Evolutionary conservation across 805 yeast genomes (phyloP), one percentile per base, ranked within the genome.

Genomic region (Metschnikowia sp.): DNA sequence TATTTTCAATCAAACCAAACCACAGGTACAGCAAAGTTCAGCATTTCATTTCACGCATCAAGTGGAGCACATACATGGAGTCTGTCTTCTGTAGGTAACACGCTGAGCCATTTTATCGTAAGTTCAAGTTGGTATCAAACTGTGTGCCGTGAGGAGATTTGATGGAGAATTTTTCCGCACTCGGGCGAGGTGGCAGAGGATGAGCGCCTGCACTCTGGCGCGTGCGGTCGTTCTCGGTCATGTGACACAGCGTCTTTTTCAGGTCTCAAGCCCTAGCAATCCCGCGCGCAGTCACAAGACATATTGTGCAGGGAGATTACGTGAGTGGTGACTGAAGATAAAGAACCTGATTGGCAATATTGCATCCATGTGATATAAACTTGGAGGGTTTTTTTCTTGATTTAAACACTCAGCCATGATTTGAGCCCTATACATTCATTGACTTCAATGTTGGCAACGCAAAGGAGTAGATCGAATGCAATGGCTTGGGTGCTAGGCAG

Each of bases 61-160:
- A 33, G n/a, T 29, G 33, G 32, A 32, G 57, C 51, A 70, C 75
- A 70, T 70, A 70, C 75, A 59, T 54, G 62, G 62, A 53, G 60
- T 59, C 49, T 58, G 58, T 57, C 61, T 59, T 59, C 62, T 59
- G 59, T 56, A 59, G 45, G 62, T 59, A 50, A 59, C 61, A 56
- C 99, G 92, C 82, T 90, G 96, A 77, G 97, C 99, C 99, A 94
- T 94, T 52, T 40, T 45, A 39, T 36, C 41, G 44, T 50, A 31
- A 39, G 46, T 48, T 41, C 47, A 42, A 47, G 55, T 46, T 32
- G 38, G 36, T 42, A 40, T 43, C 39, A 22, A 40, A 36, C 44
- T n/a, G 31, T 29, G 35, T 11, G 12, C 12, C 36, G 39, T 34
- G 34, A 12, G 37, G 30, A 38, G 39, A 33, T 44, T 44, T 33